Evolutionary conservation across 2,329 filamentous ascomycete genomes (phyloP).

Genomic region (Ambrosiella cleistominuta): DNA sequence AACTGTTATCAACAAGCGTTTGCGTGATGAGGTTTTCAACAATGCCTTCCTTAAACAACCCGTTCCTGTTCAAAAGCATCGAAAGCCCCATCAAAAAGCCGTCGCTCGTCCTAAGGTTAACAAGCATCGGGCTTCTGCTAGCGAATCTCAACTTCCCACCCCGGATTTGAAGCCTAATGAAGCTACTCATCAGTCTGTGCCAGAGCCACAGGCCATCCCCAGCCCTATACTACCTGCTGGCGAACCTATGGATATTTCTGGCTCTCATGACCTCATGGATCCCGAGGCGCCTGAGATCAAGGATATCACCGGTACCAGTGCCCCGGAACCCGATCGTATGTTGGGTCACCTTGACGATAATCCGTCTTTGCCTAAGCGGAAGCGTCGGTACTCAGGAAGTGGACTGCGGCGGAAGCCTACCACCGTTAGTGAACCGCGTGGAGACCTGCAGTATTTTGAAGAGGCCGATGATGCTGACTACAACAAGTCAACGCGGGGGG

Average conservation of each 20-base stretch:
- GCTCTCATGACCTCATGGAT: conserved; percentile 3
- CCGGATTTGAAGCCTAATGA: conserved; percentile 1
- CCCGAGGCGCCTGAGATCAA: conserved; percentile 21
- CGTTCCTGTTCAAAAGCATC: conserved; percentile 63
- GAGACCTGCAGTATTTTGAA: conserved; percentile 79
- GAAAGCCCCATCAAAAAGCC: conserved; percentile 49
- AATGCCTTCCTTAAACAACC: conserved; percentile 78
- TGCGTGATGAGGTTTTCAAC: conserved; percentile 81
- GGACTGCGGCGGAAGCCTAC: conserved; percentile 58
- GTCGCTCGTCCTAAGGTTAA: conserved; percentile 33
- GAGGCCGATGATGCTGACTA: conserved; percentile 75
- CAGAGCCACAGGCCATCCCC: not conserved
- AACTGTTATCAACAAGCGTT: conserved; percentile 71
- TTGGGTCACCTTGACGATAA: conserved; percentile 8
- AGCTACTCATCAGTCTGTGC: not conserved
- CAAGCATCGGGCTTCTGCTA: conserved; percentile 8
- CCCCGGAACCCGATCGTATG: conserved; percentile 40
- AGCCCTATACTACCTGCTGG: not conserved
- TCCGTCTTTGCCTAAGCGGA: conserved; percentile 27
- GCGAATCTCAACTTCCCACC: conserved; percentile 2
- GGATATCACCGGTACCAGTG: conserved; percentile 46
- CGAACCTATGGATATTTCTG: not conserved
- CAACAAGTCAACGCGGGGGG: conserved; percentile 27
- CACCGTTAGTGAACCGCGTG: conserved; percentile 52
- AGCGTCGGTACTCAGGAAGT: conserved; percentile 72